These are phyloP conservation scores for Geum urbanum DNA, from an alignment of 306 rosid species.

Conservation along the genomic window DNA sequence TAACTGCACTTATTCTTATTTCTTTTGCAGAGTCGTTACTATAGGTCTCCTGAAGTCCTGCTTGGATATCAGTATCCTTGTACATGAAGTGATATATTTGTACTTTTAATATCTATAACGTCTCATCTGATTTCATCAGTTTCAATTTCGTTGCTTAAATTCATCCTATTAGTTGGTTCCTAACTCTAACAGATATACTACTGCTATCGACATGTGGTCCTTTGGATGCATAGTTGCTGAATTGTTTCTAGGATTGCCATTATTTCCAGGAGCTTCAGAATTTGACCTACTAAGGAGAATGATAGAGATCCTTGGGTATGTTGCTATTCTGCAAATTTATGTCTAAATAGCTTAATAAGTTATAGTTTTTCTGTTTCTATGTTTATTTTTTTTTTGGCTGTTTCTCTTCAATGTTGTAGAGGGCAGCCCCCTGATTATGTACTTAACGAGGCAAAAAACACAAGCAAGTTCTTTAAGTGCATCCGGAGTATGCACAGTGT, in stretches of 20 bases:
- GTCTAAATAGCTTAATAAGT: no score
- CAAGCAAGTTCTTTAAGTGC: conserved; percentile 85
- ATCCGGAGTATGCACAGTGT: conserved; percentile 60
- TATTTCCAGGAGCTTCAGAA: conserved; percentile 98
- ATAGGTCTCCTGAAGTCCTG: conserved; percentile 97
- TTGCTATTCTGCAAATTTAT: conserved; percentile 12
- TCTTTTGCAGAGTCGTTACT: conserved; percentile 88
- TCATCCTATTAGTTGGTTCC: conserved; percentile 34
- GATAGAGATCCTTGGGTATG: conserved; percentile 95
- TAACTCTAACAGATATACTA: conserved; percentile 68
- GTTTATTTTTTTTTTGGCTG: conserved; percentile 2
- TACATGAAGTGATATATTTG: conserved; percentile 22
- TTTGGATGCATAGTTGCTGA: conserved; percentile 99
- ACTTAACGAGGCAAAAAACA: conserved; percentile 90
- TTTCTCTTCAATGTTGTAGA: conserved; percentile 46
- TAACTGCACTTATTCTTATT: conserved; percentile 19
- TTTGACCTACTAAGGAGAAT: conserved; percentile 89
- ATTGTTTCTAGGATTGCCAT: conserved; percentile 90
- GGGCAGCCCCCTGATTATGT: conserved; percentile 95
- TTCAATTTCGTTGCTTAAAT: conserved; percentile 2
- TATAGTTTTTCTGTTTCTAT: not conserved
- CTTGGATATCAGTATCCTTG: conserved; percentile 99
- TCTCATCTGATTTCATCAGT: conserved; percentile 7
- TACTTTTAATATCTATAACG: not conserved
- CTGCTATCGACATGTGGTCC: conserved; percentile 99